Evolutionary conservation across 78 protist species (phyloP), one percentile per base, ranked within the genome.

Genomic region (Polysphondylium violaceum): DNA sequence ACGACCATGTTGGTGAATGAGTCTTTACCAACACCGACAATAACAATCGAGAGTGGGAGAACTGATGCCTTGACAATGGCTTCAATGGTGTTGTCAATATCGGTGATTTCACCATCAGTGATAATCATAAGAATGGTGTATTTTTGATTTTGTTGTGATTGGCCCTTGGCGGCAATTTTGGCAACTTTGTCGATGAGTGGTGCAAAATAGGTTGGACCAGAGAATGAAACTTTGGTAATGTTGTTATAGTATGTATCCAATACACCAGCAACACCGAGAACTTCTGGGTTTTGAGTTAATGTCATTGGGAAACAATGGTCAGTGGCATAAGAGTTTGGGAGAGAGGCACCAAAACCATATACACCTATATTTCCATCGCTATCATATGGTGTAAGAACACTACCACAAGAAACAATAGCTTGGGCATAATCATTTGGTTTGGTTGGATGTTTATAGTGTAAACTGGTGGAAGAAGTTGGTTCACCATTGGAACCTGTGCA

Each of bases 341-440:
- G n/a, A n/a, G n/a, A n/a, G n/a, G n/a, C 97, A 33, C 98, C 98
- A 43, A 92, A 97, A 14, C 98, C 99, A 17, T 56, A 74, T 1
- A 61, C 88, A 8, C 96, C 95, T 21, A 92, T 86, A 8, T 36
- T 27, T n/a, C 59, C 51, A 43, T 72, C 81, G 7, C 33, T 8
- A 44, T 56, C 85, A 25, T 87, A 87, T 47, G 85, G 73, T 0
- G 47, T 36, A 16, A 77, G 36, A 5, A 77, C 88, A 3, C 11
- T 19, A 36, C 95, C 96, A 14, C 92, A 77, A 3, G 95, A 50
- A 0, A 35, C 72, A 59, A 96, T 93, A 38, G 95, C 95, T n/a
- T 47, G 23, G 21, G 74, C 94, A 87, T 97, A 95, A 6, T 41
- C 88, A 36, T 88, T 94, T 71, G 86, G 29, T 23, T 27, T 1